Evolutionary conservation across 257 asterid species (phyloP).

Genomic region (Avicennia marina): DNA sequence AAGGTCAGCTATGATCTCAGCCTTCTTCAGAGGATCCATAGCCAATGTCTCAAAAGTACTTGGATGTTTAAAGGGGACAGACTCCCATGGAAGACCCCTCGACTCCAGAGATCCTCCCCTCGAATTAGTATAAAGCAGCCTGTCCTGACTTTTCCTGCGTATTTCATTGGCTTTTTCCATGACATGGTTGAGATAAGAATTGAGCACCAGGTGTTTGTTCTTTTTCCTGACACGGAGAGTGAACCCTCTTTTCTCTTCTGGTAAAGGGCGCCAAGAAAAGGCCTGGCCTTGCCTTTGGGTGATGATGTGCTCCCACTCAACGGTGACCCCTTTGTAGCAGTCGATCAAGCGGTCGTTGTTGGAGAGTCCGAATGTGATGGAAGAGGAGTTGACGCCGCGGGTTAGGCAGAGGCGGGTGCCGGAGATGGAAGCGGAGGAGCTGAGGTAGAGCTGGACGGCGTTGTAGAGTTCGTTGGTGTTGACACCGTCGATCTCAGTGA

Average conservation of each 20-base stretch:
- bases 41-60: slow-evolving; percentile 35
- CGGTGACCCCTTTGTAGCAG: slow-evolving; percentile 19
- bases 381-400: slow-evolving; percentile 32
- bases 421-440: slow-evolving; percentile 36
- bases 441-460: slow-evolving; percentile 42
- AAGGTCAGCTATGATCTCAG: slow-evolving; percentile 32
- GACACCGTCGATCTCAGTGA: slow-evolving; percentile 43
- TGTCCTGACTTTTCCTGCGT: slow-evolving; percentile 28
- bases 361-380: slow-evolving; percentile 37
- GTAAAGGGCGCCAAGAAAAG: slow-evolving; percentile 40
- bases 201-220: slow-evolving; percentile 24
- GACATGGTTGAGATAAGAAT: slow-evolving; percentile 26
- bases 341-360: slow-evolving; percentile 39
- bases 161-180: slow-evolving; percentile 30
- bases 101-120: slow-evolving; percentile 30
- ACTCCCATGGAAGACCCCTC: slow-evolving; percentile 33
- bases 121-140: slow-evolving; percentile 32
- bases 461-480: slow-evolving; percentile 48
- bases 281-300: slow-evolving; percentile 28
- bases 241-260: slow-evolving; percentile 41
- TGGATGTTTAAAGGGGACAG: slow-evolving; percentile 39
- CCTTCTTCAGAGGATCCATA: slow-evolving; percentile 29
- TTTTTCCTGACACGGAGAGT: slow-evolving; percentile 30
- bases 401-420: slow-evolving; percentile 37
- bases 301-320: slow-evolving; percentile 41